Base-by-base conservation (phyloP, 2,329 filamentous ascomycete genomes). In the Simplicillium aogashimaense region DNA sequence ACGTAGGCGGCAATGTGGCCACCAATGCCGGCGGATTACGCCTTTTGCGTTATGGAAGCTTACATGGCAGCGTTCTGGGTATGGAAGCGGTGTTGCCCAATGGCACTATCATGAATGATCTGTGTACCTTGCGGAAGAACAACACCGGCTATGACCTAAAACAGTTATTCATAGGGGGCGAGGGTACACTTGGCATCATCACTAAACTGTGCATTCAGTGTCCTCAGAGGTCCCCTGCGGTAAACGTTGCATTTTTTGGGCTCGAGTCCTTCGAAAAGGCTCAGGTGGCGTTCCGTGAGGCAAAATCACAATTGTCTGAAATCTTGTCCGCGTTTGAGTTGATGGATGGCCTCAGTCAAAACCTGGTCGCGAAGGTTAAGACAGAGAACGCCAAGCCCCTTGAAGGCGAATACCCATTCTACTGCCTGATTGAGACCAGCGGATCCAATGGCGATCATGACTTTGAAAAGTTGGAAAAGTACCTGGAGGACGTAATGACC, bases 91-190 rank as follows among this genome's bases (percentile, higher is more conserved):
- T 98, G 8, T 70, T 98, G 32, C 86, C 92, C 1, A 86, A 98
- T 56, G 92, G 92, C 40, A 95, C 88, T 7, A 76, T 98, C 50
- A 73, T 98, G 35, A 81, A 97, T 52, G 88, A 95, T 52, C 78
- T 98, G 28, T 83, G 78, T 50, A 89, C 77, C 44, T 70, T 98
- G 43, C 80, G 92, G 50, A 98, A 98, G 72, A 97, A 98, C 72
- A 98, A 98, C 67, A 98, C 92, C 2, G 92, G 92, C 20, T 98
- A 97, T 63, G 94, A 98, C 59, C 64, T 95, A 42, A 95, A 95
- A 69, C 90, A 95, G 63, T 75, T 95, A 29, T 95, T 98, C 60
- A 94, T 98, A 53, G 92, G 92, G 35, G 86, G 81, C 28, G 92
- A 98, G 63, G 92, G 92, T 17, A 97, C 92, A 5, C 83, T 97